A percentile compares a stretch with the other conserved stretches of the same genome.
Conservation (phyloP, 495 filamentous ascomycete species). For the Neurospora sp. region DNA sequence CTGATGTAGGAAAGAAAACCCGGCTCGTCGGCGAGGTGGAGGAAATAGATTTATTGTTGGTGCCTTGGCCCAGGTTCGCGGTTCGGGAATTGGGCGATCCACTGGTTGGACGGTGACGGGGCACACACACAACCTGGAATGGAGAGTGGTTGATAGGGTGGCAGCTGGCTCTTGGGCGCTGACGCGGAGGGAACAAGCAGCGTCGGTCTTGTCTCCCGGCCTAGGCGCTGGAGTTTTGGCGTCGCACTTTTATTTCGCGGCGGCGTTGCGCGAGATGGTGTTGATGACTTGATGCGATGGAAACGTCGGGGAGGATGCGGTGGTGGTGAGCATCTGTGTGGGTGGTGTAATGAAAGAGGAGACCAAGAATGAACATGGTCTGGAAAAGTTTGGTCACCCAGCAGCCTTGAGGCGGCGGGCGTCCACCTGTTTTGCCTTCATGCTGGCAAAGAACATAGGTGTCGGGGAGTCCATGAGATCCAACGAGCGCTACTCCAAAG, state of each 20-base stretch:
- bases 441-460: conserved; percentile 24
- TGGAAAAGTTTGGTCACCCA: conserved; percentile 26
- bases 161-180: neutral
- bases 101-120: conserved; percentile 17
- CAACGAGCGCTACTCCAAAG: neutral
- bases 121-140: conserved; percentile 15
- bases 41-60: conserved; percentile 9
- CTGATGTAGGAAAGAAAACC: neutral
- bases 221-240: conserved; percentile 20
- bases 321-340: conserved; percentile 16
- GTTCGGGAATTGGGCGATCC: conserved; percentile 18
- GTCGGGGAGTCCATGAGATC: conserved; percentile 15
- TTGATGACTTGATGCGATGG: conserved; percentile 1
- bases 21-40: neutral
- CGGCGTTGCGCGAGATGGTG: conserved; percentile 14
- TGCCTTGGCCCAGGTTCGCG: conserved; percentile 13
- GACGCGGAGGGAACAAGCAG: neutral
- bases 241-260: conserved; percentile 27
- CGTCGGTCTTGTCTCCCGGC: neutral
- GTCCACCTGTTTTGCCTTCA: conserved; percentile 31
- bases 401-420: conserved; percentile 26
- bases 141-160: conserved; percentile 8
- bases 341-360: conserved; percentile 8
- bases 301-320: conserved; percentile 15
- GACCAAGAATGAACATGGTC: conserved; percentile 12